Base-by-base conservation (phyloP, 2,329 filamentous ascomycete genomes). In the Fusarium austroafricanum region DNA sequence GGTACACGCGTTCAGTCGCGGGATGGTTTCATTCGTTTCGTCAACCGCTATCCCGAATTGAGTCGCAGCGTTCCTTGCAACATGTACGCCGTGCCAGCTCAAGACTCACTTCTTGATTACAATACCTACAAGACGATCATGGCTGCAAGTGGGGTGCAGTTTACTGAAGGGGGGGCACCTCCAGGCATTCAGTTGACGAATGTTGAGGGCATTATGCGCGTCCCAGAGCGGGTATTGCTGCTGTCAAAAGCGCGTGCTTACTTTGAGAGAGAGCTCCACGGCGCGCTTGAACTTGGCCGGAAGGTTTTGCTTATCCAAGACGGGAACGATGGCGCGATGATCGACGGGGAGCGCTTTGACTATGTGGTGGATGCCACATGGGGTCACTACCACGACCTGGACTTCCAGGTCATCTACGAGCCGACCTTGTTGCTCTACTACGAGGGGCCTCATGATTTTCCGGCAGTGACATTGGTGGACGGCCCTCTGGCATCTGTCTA, bases 401-500 rank as follows among this genome's bases (percentile, higher is more conserved):
- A 49, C 2, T 35, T 49, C 2, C 4, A 47, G 23, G 52, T 55
- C 1, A 55, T 49, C 11, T 56, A 56, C 26, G 53, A 56, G 28
- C 14, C 53, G 7, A 56, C 35, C 10, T 28, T 56, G 45, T 6
- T 56, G 8, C 53, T 56, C 35, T 56, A 51, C 21, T 56, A 56
- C 20, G 28, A 56, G 37, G 53, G 53, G 0, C 53, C 53, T 51
- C 37, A 26, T 15, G 45, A 51, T 2, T 51, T 42, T 42, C 53
- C 53, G 17, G 53, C 53, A 9, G 53, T 56, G 4, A 56, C 53
- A 7, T 21, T 56, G 35, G 53, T 56, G 17, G 53, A 56, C 15
- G 53, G 53, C 11, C 53, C 45, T 21, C 35, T 56, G 5, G 44
- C 44, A 6, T 56, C 53, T 2, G 26, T 56, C 17, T 56, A 40